phyloP scores from a whole-genome alignment of 2,329 filamentous ascomycete species.

The Colletotrichum zoysiae region DNA sequence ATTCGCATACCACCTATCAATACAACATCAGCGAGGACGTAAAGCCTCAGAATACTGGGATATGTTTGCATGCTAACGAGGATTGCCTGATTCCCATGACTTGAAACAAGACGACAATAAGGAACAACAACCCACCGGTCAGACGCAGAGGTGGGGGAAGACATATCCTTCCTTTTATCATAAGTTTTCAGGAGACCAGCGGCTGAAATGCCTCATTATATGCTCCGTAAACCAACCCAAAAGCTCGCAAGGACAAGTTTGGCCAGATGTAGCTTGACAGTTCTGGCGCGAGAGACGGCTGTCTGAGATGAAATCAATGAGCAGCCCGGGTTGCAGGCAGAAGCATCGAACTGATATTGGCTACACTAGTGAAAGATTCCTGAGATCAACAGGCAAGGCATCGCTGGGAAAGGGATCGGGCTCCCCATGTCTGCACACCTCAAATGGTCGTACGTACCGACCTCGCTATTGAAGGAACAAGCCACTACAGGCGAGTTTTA shows the following conservation, averaged over 20 bases:
- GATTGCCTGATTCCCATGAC: too few species aligned
- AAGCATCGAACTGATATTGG: slow-evolving; percentile 12
- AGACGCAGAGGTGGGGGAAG: background rate
- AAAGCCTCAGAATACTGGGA: too few species aligned
- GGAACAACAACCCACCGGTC: background rate
- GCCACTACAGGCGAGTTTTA: slow-evolving; percentile 32
- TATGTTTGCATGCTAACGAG: too few species aligned
- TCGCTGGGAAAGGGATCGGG: slow-evolving; percentile 27
- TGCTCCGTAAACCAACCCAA: background rate
- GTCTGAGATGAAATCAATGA: slow-evolving; percentile 16
- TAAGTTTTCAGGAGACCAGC: background rate
- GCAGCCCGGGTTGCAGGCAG: background rate
- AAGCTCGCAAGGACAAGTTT: background rate
- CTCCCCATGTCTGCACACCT: slow-evolving; percentile 15
- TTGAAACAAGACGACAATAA: too few species aligned
- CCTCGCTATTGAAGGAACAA: slow-evolving; percentile 25
- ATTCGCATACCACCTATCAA: too few species aligned
- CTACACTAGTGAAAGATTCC: background rate
- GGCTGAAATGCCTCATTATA: background rate
- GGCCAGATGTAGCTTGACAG: background rate
- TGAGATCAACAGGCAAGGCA: slow-evolving; percentile 8
- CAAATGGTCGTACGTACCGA: slow-evolving; percentile 23
- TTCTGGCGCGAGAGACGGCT: background rate
- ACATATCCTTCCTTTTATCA: background rate
- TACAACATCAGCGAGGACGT: background rate